Evolutionary conservation across 2,329 filamentous ascomycete species (phyloP), one percentile per base, ranked within the genome.

Genomic region (Coleophoma crateriformis): DNA sequence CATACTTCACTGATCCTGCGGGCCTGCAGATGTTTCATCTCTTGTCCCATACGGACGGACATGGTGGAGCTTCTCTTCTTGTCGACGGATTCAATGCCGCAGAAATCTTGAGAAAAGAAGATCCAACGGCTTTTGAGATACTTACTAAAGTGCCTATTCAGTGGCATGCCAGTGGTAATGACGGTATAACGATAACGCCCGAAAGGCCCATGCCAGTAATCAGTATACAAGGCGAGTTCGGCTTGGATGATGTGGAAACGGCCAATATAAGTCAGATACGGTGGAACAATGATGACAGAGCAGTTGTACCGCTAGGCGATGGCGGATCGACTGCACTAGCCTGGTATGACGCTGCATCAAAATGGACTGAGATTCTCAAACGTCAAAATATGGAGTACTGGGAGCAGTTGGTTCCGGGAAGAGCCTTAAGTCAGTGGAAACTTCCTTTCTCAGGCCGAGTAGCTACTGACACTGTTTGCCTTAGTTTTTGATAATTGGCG

Each of bases 401-500:
- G 85, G 84, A 87, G 55, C 87, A 95, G 67, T 72, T 99, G 49
- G 70, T 78, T 60, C 92, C 94, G 0, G 94, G 94, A 2, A 82
- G 75, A 47, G 78, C 90, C 6, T 63, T 96, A 50, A 83, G 88
- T 91, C 71, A 68, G 83, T 74, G 20, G 22, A 27, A 33, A 3
- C 33, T 45, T 15, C 6, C 6, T 10, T 22, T 27, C 27, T 27
- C 15, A 7, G 11, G 8, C 19, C 5, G 37, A 41, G 17, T 19
- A 8, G 2, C 13, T 5, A 13, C 45, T 51, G 33, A 51, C 15
- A 17, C 12, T 6, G 44, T 47, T 11, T 41, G 12, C 5, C 44
- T 41, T 20, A 88, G 87, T 97, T 43, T 96, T 99, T 67, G 89
- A 99, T 65, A 97, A 99, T 63, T 96, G 92, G 90, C 80, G 94